Evolutionary conservation across 768 basidiomycete genomes (phyloP).

Genomic region (Trametes villosa): DNA sequence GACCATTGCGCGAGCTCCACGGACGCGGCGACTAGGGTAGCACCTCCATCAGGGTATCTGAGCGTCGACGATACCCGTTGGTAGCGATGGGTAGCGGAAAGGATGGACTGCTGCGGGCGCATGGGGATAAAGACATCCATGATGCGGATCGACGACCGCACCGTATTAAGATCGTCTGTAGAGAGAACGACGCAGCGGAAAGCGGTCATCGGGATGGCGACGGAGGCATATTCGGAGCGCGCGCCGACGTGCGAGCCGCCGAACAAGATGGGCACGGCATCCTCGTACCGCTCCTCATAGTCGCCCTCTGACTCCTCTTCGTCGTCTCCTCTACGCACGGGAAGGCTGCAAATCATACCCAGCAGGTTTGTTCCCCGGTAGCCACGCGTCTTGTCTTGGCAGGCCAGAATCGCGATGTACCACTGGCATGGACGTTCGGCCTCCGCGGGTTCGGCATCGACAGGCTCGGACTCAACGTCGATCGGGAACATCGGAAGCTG

Average conservation of each 20-base stretch:
- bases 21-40: background rate
- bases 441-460: too few relatives aligned
- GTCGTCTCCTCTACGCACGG: background rate
- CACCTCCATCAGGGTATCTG: background rate
- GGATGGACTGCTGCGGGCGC: background rate
- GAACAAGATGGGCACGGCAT: background rate
- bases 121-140: background rate
- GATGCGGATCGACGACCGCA: background rate
- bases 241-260: background rate
- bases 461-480: too few relatives aligned
- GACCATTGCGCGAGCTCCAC: too few relatives aligned
- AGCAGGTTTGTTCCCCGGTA: background rate
- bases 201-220: background rate
- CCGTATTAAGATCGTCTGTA: background rate
- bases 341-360: background rate
- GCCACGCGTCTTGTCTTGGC: background rate
- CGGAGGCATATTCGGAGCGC: background rate
- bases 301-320: background rate
- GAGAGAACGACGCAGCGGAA: background rate
- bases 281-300: background rate
- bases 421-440: background rate
- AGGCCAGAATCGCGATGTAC: background rate
- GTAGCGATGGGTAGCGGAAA: background rate
- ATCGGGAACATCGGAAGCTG: background rate
- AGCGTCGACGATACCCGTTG: background rate